Evolutionary conservation across 2,329 filamentous ascomycete genomes (phyloP).

Genomic region (Cladophialophora bantiana): DNA sequence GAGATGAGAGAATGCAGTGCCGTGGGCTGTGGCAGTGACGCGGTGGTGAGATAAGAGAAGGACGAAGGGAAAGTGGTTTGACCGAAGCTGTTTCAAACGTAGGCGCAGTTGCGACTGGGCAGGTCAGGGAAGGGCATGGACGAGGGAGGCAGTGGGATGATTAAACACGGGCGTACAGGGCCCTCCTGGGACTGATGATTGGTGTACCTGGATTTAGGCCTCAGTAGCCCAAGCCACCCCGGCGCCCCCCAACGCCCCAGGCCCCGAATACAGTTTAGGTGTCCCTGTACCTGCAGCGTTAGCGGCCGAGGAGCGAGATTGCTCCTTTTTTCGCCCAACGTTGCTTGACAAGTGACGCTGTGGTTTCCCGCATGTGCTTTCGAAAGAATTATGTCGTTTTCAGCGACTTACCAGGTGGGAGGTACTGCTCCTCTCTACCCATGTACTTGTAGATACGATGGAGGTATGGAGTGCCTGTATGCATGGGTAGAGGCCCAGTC

Average conservation of each 20-base stretch:
- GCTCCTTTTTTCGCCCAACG: constrained; percentile 17
- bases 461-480: background rate
- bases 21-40: constrained; percentile 27
- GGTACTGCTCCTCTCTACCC: background rate
- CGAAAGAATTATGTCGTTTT: background rate
- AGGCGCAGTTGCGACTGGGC: constrained; percentile 7
- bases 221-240: constrained; percentile 15
- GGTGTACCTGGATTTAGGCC: constrained; percentile 38
- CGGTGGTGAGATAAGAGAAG: constrained; percentile 21
- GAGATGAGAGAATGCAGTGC: constrained; percentile 12
- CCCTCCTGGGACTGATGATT: constrained; percentile 26
- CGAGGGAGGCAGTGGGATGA: background rate
- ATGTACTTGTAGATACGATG: background rate
- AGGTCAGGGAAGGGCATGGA: constrained; percentile 2
- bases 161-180: background rate
- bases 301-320: constrained; percentile 29
- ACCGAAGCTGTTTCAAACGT: constrained; percentile 9
- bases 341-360: background rate
- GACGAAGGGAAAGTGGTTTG: constrained; percentile 24
- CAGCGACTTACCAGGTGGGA: background rate
- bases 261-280: constrained; percentile 25
- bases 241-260: constrained; percentile 8
- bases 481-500: background rate
- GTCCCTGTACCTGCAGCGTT: constrained; percentile 31
- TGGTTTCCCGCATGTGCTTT: background rate